These are phyloP conservation scores for Claviceps fusiformis DNA, from an alignment of 2,329 filamentous ascomycete species.

Conservation along the genomic window DNA sequence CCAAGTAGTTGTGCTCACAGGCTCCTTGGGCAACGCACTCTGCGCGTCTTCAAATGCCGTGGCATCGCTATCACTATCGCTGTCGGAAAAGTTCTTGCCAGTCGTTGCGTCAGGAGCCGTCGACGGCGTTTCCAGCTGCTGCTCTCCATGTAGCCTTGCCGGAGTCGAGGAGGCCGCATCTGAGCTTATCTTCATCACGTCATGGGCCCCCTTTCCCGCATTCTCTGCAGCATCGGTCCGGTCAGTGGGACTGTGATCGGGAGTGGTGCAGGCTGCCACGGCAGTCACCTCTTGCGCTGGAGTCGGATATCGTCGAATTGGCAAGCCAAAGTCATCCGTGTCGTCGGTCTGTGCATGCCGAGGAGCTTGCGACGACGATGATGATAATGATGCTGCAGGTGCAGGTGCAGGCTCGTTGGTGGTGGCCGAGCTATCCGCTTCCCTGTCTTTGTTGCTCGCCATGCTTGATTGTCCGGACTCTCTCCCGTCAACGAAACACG, in stretches of 20 bases:
- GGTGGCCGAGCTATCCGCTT: conserved; percentile 8
- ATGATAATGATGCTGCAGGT: neutral
- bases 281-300: conserved; percentile 12
- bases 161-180: neutral
- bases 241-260: neutral
- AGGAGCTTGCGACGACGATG: conserved; percentile 14
- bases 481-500: conserved; percentile 4
- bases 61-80: conserved; percentile 22
- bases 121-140: neutral
- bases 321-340: conserved; percentile 60
- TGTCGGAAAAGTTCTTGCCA: conserved; percentile 4
- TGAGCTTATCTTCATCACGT: neutral
- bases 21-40: conserved; percentile 11
- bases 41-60: conserved; percentile 24
- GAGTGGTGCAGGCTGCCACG: conserved; percentile 7
- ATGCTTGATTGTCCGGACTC: conserved; percentile 7
- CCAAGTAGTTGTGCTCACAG: neutral
- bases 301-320: conserved; percentile 37
- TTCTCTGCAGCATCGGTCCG: neutral
- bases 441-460: conserved; percentile 13
- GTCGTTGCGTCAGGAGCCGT: neutral
- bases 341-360: conserved; percentile 24
- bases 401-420: conserved; percentile 8
- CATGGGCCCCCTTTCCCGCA: neutral
- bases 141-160: neutral